Evolutionary conservation across 2,329 filamentous ascomycete species (phyloP).

Genomic region (Xylariales sp.): DNA sequence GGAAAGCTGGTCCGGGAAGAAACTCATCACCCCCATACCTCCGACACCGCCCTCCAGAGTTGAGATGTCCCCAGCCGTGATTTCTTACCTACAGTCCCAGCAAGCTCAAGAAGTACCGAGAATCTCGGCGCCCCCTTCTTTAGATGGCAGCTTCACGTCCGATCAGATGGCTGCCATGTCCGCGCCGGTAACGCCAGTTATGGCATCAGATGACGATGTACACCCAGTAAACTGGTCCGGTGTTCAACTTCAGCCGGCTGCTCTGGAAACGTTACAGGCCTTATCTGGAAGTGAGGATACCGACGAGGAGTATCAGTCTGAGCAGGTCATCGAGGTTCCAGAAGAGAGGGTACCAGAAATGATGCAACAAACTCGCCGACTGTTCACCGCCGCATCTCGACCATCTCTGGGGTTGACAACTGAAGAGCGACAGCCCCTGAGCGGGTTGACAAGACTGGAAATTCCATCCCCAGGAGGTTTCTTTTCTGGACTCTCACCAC

Average conservation of each 20-base stretch:
- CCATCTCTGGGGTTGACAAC: conserved; percentile 55
- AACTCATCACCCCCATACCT: conserved; percentile 67
- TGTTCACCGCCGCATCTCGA: conserved; percentile 58
- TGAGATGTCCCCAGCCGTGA: conserved; percentile 78
- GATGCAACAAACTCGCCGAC: conserved; percentile 62
- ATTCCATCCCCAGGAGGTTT: conserved; percentile 93
- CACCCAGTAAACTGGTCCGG: conserved; percentile 75
- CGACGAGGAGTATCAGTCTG: conserved; percentile 71
- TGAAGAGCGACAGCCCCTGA: conserved; percentile 69
- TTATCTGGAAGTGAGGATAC: conserved; percentile 68
- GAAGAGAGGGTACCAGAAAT: conserved; percentile 61
- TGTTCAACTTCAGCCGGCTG: conserved; percentile 80
- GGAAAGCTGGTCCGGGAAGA: conserved; percentile 61
- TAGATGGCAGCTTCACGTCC: conserved; percentile 88
- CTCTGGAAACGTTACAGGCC: conserved; percentile 82
- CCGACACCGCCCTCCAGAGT: conserved; percentile 75
- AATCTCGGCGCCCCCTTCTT: conserved; percentile 83
- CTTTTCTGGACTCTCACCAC: conserved; percentile 84
- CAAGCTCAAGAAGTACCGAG: conserved; percentile 75
- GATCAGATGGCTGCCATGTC: conserved; percentile 88
- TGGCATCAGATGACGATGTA: conserved; percentile 66
- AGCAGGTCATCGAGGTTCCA: conserved; percentile 65
- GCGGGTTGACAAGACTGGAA: conserved; percentile 82
- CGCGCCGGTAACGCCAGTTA: conserved; percentile 84
- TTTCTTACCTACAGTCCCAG: conserved; percentile 75